Percentiles rank a stretch among this genome's conserved stretches.
Evolutionary conservation across 2,329 filamentous ascomycete genomes (phyloP).

Genomic region (Monosporascus sp.): DNA sequence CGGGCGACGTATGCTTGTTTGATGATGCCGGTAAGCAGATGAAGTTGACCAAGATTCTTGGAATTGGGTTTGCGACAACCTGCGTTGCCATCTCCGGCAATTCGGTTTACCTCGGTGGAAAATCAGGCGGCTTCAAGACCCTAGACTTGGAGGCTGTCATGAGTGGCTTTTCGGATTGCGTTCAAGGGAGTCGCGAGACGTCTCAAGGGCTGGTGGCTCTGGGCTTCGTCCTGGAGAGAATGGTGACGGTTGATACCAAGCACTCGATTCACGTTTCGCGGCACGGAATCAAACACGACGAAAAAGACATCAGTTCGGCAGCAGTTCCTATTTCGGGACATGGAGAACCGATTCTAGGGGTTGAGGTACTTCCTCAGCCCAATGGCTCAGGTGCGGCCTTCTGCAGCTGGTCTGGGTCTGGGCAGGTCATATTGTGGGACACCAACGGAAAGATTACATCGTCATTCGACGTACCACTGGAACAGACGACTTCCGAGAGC

Average conservation of each 20-base stretch:
- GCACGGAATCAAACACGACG: constrained; percentile 38
- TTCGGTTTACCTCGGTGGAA: constrained; percentile 64
- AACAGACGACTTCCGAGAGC: constrained; percentile 48
- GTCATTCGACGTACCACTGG: constrained; percentile 63
- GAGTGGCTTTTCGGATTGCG: constrained; percentile 32
- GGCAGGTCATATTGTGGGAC: constrained; percentile 79
- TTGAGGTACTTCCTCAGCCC: constrained; percentile 57
- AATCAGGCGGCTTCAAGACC: constrained; percentile 53
- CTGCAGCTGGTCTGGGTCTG: constrained; percentile 82
- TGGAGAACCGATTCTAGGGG: constrained; percentile 65
- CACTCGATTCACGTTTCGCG: constrained; percentile 68
- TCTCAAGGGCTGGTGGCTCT: constrained; percentile 56
- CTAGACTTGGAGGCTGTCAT: constrained; percentile 47
- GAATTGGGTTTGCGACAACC: constrained; percentile 61
- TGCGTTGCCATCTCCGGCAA: constrained; percentile 59
- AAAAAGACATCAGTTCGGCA: constrained; percentile 31
- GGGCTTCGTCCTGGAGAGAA: constrained; percentile 60
- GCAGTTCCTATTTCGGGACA: constrained; percentile 57
- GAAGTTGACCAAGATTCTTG: constrained; percentile 61
- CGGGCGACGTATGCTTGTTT: constrained; percentile 82
- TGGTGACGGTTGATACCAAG: constrained; percentile 71
- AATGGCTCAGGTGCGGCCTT: constrained; percentile 66
- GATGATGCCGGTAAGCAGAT: constrained; percentile 71
- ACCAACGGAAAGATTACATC: constrained; percentile 63
- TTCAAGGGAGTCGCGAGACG: constrained; percentile 34